A percentile compares a stretch with the other conserved stretches of the same genome.
Conservation (phyloP, 345 rosid genomes). For the Lepidium sativum region DNA sequence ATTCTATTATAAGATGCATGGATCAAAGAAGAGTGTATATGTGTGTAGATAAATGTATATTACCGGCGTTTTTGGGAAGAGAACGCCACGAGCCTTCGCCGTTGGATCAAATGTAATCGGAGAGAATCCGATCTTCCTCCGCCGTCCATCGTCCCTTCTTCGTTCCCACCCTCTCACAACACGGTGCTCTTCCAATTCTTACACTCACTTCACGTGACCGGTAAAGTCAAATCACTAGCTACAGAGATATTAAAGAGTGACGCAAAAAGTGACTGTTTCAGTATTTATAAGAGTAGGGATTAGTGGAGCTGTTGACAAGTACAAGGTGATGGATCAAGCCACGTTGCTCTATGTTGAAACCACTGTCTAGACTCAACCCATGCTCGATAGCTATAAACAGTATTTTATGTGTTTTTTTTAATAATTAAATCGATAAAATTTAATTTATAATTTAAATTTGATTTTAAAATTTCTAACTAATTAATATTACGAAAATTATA, state of each 20-base stretch:
- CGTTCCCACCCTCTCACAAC: conserved; percentile 21
- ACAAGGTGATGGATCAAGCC: not conserved
- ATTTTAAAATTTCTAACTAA: no score
- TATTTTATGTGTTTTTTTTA: no score
- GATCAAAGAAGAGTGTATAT: no score
- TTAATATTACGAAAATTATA: no score
- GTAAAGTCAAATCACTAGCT: not conserved
- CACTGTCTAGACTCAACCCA: not conserved
- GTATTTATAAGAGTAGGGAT: not conserved
- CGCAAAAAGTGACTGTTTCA: not conserved
- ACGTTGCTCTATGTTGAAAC: not conserved
- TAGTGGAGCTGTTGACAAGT: not conserved
- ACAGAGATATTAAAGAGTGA: not conserved
- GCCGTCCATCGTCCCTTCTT: conserved; percentile 19
- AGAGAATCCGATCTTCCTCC: conserved; percentile 18
- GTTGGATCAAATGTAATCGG: conserved; percentile 14
- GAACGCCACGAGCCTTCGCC: conserved; percentile 26
- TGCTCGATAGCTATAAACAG: not conserved
- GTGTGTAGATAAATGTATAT: no score
- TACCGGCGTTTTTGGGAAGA: conserved; percentile 25
- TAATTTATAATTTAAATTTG: no score
- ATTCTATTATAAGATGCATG: no score
- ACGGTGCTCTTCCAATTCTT: conserved; percentile 20
- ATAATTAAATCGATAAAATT: no score
- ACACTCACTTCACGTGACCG: not conserved